phyloP scores from a whole-genome alignment of 176 grass and related monocot species.

The Secale cereale region DNA sequence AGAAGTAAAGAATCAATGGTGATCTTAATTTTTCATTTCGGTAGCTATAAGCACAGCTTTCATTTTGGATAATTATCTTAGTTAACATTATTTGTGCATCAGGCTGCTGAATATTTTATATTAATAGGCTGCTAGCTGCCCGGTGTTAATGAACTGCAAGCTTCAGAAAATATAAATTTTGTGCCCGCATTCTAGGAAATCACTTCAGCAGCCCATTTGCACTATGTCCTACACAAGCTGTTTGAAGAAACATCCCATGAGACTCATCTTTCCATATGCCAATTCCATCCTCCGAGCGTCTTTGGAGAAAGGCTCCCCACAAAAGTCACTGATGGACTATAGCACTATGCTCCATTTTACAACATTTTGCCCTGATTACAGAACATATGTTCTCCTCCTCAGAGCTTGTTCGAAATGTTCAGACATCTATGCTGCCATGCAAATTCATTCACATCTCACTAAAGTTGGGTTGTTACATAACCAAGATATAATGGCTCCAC shows the following conservation, averaged over 20 bases:
- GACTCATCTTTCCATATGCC: conserved; percentile 33
- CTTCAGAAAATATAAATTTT: conserved; percentile 20
- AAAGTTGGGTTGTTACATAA: conserved; percentile 42
- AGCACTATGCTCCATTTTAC: conserved; percentile 39
- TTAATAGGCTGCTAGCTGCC: background rate
- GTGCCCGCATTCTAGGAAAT: conserved; percentile 16
- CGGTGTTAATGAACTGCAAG: background rate
- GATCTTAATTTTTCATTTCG: conserved; percentile 27
- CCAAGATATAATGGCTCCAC: conserved; percentile 18
- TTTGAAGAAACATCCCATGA: conserved; percentile 43
- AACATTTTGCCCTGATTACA: conserved; percentile 45
- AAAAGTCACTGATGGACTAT: conserved; percentile 47
- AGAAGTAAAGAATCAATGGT: background rate
- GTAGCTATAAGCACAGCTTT: conserved; percentile 6
- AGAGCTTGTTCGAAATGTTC: conserved; percentile 58
- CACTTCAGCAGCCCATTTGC: conserved; percentile 27
- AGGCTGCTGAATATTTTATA: conserved; percentile 30
- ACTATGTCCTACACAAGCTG: conserved; percentile 35
- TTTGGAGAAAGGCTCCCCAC: conserved; percentile 55
- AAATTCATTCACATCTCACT: conserved; percentile 48
- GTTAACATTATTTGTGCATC: background rate
- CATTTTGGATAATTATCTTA: conserved; percentile 34
- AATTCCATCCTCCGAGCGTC: conserved; percentile 66
- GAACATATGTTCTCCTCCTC: conserved; percentile 54
- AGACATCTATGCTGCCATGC: conserved; percentile 40